Conservation (phyloP, 116 monocot species). For the Iris pallida region DNA sequence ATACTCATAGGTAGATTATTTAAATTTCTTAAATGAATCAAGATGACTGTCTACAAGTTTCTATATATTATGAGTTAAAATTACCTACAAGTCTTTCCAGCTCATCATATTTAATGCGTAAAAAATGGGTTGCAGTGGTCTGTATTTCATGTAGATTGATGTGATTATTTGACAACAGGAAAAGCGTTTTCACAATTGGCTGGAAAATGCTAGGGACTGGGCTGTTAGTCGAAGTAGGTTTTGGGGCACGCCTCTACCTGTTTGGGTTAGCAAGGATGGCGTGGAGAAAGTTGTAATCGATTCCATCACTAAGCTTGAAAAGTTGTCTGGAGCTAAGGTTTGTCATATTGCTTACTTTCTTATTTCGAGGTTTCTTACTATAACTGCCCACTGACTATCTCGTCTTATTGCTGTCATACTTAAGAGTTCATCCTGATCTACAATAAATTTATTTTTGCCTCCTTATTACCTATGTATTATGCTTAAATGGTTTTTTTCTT, state of each 20-base stretch:
- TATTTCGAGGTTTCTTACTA: not conserved
- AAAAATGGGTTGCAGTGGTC: too few relatives aligned
- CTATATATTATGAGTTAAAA: too few relatives aligned
- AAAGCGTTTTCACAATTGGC: constrained; percentile 97
- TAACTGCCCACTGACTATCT: not conserved
- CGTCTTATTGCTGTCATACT: too few relatives aligned
- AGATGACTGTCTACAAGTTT: too few relatives aligned
- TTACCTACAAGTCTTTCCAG: too few relatives aligned
- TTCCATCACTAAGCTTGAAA: constrained; percentile 85
- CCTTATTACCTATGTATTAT: not conserved
- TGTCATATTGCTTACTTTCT: constrained; percentile 8
- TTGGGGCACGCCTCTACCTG: constrained; percentile 97
- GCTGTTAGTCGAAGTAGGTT: constrained; percentile 95
- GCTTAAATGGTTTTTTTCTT: not conserved
- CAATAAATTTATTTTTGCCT: not conserved
- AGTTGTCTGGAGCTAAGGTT: constrained; percentile 82
- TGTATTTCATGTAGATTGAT: too few relatives aligned
- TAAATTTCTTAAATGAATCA: too few relatives aligned
- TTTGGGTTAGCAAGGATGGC: constrained; percentile 93
- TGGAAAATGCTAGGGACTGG: constrained; percentile 99
- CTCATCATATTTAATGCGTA: too few relatives aligned
- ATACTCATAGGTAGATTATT: too few relatives aligned
- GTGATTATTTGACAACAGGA: constrained; percentile 40
- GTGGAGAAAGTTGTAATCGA: constrained; percentile 80
- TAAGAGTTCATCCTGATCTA: too few relatives aligned